Conservation (phyloP, 2,329 filamentous ascomycete genomes). For the Neopestalotiopsis sp. region DNA sequence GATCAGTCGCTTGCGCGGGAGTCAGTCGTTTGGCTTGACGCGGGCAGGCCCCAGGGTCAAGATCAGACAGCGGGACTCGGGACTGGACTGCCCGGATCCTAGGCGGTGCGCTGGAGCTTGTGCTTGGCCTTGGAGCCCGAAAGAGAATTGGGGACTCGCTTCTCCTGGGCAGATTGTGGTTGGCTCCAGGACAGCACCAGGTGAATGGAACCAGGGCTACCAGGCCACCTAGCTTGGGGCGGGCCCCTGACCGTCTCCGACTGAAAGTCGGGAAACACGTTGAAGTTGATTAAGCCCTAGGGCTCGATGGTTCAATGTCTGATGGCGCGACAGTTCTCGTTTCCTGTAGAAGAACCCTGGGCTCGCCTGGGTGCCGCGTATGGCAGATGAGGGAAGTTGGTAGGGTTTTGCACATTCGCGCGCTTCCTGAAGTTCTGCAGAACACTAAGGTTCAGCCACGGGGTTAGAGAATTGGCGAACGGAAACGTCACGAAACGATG, state of each 20-base stretch:
- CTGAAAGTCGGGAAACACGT: not conserved
- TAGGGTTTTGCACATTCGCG: not conserved
- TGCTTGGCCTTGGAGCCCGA: not conserved
- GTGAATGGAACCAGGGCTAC: not conserved
- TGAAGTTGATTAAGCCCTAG: constrained; percentile 14
- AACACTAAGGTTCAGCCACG: not conserved
- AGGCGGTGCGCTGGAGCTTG: not conserved
- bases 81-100: not conserved
- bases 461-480: not conserved
- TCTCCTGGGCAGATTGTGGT: not conserved
- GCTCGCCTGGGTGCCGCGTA: not conserved
- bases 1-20: not conserved
- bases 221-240: not conserved
- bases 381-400: not conserved
- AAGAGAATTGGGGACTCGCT: not conserved
- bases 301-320: constrained; percentile 8
- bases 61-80: not conserved
- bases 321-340: constrained; percentile 17
- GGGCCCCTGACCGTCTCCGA: not conserved
- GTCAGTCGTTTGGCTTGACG: not conserved
- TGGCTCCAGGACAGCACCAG: not conserved
- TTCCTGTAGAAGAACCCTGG: constrained; percentile 5
- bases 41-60: not conserved
- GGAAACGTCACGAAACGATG: not conserved
- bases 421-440: not conserved